phyloP scores from a whole-genome alignment of 78 protist genomes.

The Dictyostelium firmibasis region DNA sequence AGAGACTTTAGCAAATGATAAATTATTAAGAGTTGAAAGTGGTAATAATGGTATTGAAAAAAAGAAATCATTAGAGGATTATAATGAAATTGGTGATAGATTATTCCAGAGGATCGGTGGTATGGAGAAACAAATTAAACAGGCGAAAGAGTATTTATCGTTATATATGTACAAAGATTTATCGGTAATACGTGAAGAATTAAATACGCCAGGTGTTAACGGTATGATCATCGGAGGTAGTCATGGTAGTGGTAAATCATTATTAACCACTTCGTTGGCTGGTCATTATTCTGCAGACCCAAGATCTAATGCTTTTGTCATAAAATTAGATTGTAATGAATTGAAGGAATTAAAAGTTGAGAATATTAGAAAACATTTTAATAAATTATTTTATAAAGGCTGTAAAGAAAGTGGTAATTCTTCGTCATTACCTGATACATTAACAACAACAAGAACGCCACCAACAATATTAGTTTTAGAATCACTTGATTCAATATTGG shows the following conservation, averaged over 20 bases:
- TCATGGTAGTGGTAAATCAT: constrained; percentile 59
- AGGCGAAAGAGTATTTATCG: constrained; percentile 9
- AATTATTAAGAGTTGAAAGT: neutral
- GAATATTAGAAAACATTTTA: constrained; percentile 1
- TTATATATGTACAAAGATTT: neutral
- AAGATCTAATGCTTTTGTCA: constrained; percentile 2
- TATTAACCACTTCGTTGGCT: constrained; percentile 6
- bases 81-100: constrained; percentile 3
- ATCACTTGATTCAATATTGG: constrained; percentile 22
- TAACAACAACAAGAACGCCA: neutral
- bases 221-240: constrained; percentile 37
- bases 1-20: neutral
- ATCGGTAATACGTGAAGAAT: neutral
- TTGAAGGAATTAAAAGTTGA: constrained; percentile 41
- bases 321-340: constrained; percentile 10
- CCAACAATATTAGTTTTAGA: constrained; percentile 8
- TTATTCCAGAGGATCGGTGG: constrained; percentile 43
- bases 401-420: neutral
- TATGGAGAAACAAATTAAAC: constrained; percentile 24
- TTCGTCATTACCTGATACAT: neutral
- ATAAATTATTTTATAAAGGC: neutral
- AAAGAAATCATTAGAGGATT: constrained; percentile 21
- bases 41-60: neutral
- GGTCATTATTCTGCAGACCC: neutral
- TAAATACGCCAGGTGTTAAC: constrained; percentile 35